These are phyloP conservation scores for Pseudogymnoascus sp. DNA, from an alignment of 2,329 filamentous ascomycete genomes.

Conservation along the genomic window DNA sequence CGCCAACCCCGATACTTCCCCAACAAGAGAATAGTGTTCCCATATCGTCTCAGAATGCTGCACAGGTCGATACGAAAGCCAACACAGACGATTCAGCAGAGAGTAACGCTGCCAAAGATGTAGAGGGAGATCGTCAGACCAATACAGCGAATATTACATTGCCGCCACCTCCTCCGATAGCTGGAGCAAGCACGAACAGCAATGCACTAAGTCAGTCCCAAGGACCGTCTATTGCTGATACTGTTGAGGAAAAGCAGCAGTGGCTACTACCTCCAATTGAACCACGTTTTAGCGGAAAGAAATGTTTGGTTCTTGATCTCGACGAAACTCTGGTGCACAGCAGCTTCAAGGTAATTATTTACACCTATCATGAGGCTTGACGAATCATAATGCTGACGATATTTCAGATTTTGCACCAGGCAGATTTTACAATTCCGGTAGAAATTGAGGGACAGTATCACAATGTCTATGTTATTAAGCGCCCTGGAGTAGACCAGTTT, in stretches of 20 bases:
- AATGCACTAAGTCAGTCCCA: slow-evolving; percentile 21
- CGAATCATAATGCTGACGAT: slow-evolving; percentile 10
- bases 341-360: slow-evolving; percentile 75
- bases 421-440: slow-evolving; percentile 97
- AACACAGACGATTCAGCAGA: not conserved
- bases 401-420: slow-evolving; percentile 82
- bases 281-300: slow-evolving; percentile 74
- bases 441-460: slow-evolving; percentile 99
- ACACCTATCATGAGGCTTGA: not conserved
- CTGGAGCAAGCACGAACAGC: slow-evolving; percentile 17
- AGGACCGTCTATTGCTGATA: slow-evolving; percentile 15
- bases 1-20: slow-evolving; percentile 14
- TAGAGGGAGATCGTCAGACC: not conserved
- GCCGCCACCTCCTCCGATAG: slow-evolving; percentile 16
- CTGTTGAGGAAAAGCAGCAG: slow-evolving; percentile 26
- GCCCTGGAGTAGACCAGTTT: slow-evolving; percentile 96
- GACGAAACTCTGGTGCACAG: slow-evolving; percentile 97
- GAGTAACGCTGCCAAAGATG: not conserved
- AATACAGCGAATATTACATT: slow-evolving; percentile 16
- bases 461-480: slow-evolving; percentile 98
- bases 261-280: slow-evolving; percentile 70
- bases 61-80: not conserved
- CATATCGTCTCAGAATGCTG: not conserved
- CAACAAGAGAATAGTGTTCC: not conserved
- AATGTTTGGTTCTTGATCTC: slow-evolving; percentile 89